Evolutionary conservation across 495 filamentous ascomycete species (phyloP).

Genomic region (Geoglossum glabrum): DNA sequence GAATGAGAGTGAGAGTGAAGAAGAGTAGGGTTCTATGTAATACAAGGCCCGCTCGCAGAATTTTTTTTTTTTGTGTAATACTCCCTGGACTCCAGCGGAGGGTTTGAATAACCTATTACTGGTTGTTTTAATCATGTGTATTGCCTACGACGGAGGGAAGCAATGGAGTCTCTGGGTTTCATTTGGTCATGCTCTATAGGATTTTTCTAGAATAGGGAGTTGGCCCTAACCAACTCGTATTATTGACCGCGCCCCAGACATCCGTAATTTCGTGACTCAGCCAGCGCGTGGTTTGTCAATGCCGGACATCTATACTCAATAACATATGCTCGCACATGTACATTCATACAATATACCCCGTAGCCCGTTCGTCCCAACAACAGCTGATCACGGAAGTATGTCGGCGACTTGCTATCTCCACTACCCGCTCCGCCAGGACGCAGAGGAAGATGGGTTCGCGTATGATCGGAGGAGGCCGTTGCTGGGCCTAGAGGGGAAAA

Average conservation of each 20-base stretch:
- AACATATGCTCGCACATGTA: not conserved
- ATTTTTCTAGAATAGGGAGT: not conserved
- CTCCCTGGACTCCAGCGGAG: not conserved
- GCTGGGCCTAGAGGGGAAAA: too few species aligned
- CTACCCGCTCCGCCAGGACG: not conserved
- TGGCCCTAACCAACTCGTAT: too few species aligned
- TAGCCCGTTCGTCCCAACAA: too few species aligned
- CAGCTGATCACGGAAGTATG: not conserved
- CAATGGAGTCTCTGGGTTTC: not conserved
- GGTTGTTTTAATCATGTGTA: not conserved
- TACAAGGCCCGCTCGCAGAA: not conserved
- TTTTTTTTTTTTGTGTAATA: not conserved
- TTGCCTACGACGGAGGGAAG: too few species aligned
- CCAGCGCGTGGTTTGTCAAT: too few species aligned
- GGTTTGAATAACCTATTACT: not conserved
- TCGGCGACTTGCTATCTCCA: not conserved
- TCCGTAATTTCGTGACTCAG: too few species aligned
- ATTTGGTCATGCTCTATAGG: too few species aligned
- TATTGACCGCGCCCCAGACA: too few species aligned
- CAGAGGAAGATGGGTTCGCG: not conserved
- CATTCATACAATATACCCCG: too few species aligned
- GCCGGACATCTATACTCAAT: too few species aligned
- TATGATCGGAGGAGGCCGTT: too few species aligned
- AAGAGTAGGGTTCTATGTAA: slow-evolving; percentile 5
- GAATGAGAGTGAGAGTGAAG: slow-evolving; percentile 5